Base-by-base conservation (phyloP, 2,329 filamentous ascomycete species). In the Penicillium sp. region DNA sequence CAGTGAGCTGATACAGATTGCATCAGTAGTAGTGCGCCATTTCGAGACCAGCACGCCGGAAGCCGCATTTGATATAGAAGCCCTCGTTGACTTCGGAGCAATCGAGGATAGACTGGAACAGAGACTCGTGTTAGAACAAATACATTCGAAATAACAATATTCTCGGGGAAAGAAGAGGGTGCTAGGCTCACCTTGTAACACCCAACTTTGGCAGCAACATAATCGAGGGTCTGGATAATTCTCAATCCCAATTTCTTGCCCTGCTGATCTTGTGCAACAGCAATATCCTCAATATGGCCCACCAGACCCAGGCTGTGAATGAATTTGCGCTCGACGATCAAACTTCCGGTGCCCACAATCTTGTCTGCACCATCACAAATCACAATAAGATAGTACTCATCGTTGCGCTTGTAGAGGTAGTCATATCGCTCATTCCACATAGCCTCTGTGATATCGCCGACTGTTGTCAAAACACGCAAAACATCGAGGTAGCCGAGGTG, bases 61-160 rank as follows among this genome's bases (percentile, higher is more conserved):
- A 97, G 58, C 93, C 93, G 75, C 94, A 97, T 82, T 97, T 97
- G 74, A 96, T 82, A 74, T 99, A 99, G 79, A 99, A 97, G 21
- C 92, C 93, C 74, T 96, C 91, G 72, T 97, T 99, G 65, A 88
- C 85, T 75, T 97, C 93, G 63, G 89, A 95, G 79, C 94, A 99
- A 75, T 97, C 93, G 62, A 97, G 83, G 65, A 99, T 97, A 63
- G 86, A 91, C 87, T 94, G 60, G 51, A 38, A 26, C 30, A 35
- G 9, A 20, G n/a, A 33, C 24, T 59, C 20, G 54, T 43, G 26
- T 38, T 28, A 28, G 46, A 30, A 47, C 23, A 47, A 18, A 14
- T 1, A 14, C 23, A 14, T 21, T 12, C 12, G 3, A 30, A 45
- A 57, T 18, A 38, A 45, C 18, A 62, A 30, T 5, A 48, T 12